A percentile compares a stretch with the other conserved stretches of the same genome.
These are phyloP conservation scores for Helianthus annuus DNA, from an alignment of 129 eudicot species.

Conservation along the genomic window HanXRQr2.0-SUNRISE NC_035445.2:171932997-171933496, in stretches of 20 bases:
- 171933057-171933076: too few species aligned
- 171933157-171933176: constrained; percentile 35
- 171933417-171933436: background rate
- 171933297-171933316: background rate
- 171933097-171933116: constrained; percentile 26
- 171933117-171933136: constrained; percentile 28
- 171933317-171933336: constrained; percentile 24
- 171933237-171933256: background rate
- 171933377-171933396: constrained; percentile 20
- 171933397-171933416: background rate
- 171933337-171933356: constrained; percentile 35
- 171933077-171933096: background rate
- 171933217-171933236: background rate
- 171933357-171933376: constrained; percentile 20
- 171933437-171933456: background rate
- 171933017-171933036: too few species aligned
- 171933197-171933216: background rate
- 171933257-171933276: background rate
- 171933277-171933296: background rate
- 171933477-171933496: too few species aligned
- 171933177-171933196: background rate
- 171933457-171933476: background rate
- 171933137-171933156: constrained; percentile 29
- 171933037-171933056: too few species aligned
- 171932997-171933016: too few species aligned